These are phyloP conservation scores for Cordyceps militaris DNA, from an alignment of 2,329 filamentous ascomycete species.

Conservation along the genomic window DNA sequence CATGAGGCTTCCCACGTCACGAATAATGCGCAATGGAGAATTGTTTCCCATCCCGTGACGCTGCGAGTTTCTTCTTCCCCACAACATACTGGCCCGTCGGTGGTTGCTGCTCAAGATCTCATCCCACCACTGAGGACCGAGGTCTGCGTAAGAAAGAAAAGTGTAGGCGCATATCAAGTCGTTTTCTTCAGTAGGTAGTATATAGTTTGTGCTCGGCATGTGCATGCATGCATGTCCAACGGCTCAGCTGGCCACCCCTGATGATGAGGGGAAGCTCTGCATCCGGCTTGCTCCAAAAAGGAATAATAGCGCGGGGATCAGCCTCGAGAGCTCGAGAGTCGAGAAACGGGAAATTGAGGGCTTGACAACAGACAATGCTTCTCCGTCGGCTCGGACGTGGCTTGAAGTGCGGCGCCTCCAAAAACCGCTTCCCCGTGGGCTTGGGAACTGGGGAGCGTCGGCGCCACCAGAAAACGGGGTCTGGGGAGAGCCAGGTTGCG, in stretches of 20 bases:
- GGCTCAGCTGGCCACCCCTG: background rate
- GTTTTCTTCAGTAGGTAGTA: too few species aligned
- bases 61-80: background rate
- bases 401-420: background rate
- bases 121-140: background rate
- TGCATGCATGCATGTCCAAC: constrained; percentile 4
- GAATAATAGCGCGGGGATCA: background rate
- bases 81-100: background rate
- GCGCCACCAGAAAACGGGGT: constrained; percentile 6
- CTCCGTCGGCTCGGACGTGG: constrained; percentile 1
- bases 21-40: background rate
- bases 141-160: too few species aligned
- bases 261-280: constrained; percentile 1
- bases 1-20: background rate
- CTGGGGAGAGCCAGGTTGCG: constrained; percentile 8
- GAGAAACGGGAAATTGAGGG: background rate
- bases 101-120: background rate
- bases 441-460: constrained; percentile 1
- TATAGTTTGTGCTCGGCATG: too few species aligned
- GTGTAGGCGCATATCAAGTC: too few species aligned
- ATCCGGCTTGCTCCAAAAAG: constrained; percentile 2
- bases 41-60: constrained; percentile 8
- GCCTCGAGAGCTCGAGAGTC: background rate
- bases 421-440: constrained; percentile 6
- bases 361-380: background rate